These are phyloP conservation scores for Fusarium albosuccineum DNA, from an alignment of 2,329 filamentous ascomycete genomes.

Conservation along the genomic window DNA sequence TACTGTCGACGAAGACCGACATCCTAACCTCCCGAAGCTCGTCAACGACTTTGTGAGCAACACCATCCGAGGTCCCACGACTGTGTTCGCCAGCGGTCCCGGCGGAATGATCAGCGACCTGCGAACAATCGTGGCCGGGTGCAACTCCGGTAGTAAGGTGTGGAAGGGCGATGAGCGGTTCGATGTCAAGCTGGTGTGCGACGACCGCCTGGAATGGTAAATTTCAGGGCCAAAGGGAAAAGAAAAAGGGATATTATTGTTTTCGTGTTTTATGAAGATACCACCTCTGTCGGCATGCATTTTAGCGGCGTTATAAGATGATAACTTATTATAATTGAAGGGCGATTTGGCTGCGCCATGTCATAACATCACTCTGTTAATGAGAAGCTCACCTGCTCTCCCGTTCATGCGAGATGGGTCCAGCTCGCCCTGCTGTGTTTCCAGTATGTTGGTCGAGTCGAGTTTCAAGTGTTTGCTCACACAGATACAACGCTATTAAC, in stretches of 20 bases:
- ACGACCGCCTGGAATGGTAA: slow-evolving; percentile 70
- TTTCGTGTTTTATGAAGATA: slow-evolving; percentile 36
- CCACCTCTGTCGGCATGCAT: slow-evolving; percentile 35
- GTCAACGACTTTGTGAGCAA: slow-evolving; percentile 63
- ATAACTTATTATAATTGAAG: slow-evolving; percentile 11
- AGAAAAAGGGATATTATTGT: not conserved
- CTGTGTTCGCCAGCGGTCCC: slow-evolving; percentile 72
- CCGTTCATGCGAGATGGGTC: not conserved
- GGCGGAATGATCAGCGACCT: slow-evolving; percentile 71
- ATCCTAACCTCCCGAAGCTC: slow-evolving; percentile 61
- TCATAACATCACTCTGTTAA: not conserved
- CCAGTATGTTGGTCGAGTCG: not conserved
- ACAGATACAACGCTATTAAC: slow-evolving; percentile 8
- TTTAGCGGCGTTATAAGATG: slow-evolving; percentile 23
- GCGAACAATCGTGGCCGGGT: slow-evolving; percentile 64
- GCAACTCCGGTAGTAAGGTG: slow-evolving; percentile 65
- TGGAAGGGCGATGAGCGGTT: slow-evolving; percentile 69
- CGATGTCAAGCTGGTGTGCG: slow-evolving; percentile 69
- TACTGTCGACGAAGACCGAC: slow-evolving; percentile 49
- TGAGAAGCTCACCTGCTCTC: not conserved
- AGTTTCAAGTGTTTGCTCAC: slow-evolving; percentile 12
- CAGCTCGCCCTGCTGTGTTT: slow-evolving; percentile 4
- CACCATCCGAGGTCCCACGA: slow-evolving; percentile 63
- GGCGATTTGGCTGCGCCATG: slow-evolving; percentile 2
- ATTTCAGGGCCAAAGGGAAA: slow-evolving; percentile 1